Base-by-base conservation (phyloP, 2,329 filamentous ascomycete species). In the Fusarium sp. region DNA sequence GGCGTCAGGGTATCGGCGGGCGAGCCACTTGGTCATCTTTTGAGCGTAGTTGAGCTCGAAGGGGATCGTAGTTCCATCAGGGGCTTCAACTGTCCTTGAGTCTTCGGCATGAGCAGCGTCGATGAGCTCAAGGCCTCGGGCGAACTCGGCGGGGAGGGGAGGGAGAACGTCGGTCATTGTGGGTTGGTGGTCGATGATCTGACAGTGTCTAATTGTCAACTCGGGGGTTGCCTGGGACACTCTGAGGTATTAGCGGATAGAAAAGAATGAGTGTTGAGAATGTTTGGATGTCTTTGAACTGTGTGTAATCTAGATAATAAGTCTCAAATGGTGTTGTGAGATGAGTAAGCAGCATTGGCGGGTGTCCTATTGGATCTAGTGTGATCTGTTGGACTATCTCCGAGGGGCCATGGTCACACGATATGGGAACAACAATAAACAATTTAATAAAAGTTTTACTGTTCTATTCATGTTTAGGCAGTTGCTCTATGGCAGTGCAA, bases 11-110 rank as follows among this genome's bases (percentile, higher is more conserved):
- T 82, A 81, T 68, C 90, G 88, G 18, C 86, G 81, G 12, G 84
- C 78, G 35, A 97, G 90, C 86, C 92, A 96, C 35, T 84, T 82
- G 54, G 91, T 93, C 91, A 95, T 95, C 80, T 93, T 90, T 54
- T 87, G 86, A 10, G 93, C 93, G 79, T 97, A 97, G 83, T 94
- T 90, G 3, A 95, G 89, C 81, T 97, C 94, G 81, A 93, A 94
- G 2, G 93, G 92, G 3, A 90, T 75, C 9, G 79, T 75, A 65
- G 79, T 81, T 58, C 85, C 81, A 61, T 83, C 76, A 32, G 83
- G 78, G 18, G 82, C 84, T 54, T 84, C 80, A 64, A 84, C 70
- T 42, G 67, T 76, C 40, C 78, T 81, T 14, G 80, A 76, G 61
- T 83, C 81, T 44, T 79, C 56, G 42, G 77, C 75, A 68, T 83